These are phyloP conservation scores for Globisporangium paroecandrum DNA, from an alignment of 352 stramenopile species.

Conservation along the genomic window DNA sequence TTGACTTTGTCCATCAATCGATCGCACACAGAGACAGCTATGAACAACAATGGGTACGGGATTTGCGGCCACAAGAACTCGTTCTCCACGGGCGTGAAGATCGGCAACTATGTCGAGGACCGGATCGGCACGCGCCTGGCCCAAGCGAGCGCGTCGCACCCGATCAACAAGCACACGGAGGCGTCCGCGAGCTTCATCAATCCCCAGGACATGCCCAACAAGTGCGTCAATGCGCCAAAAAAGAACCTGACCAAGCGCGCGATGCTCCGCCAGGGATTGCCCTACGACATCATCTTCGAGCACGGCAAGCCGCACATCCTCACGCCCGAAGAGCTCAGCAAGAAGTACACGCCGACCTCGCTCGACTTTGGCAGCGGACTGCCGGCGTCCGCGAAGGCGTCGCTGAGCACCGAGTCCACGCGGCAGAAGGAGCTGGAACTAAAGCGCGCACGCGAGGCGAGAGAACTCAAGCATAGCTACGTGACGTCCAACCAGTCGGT, in stretches of 20 bases:
- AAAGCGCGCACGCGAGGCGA: slow-evolving; percentile 31
- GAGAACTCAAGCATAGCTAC: slow-evolving; percentile 43
- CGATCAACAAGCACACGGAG: slow-evolving; percentile 47
- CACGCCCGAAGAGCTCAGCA: slow-evolving; percentile 35
- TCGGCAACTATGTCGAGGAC: slow-evolving; percentile 85
- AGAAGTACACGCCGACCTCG: slow-evolving; percentile 58
- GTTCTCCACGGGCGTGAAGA: slow-evolving; percentile 67
- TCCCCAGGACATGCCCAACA: slow-evolving; percentile 51
- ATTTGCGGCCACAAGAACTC: slow-evolving; percentile 85
- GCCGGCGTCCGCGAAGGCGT: slow-evolving; percentile 16
- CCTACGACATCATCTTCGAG: slow-evolving; percentile 75
- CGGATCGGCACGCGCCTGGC: slow-evolving; percentile 58
- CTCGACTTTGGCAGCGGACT: slow-evolving; percentile 44
- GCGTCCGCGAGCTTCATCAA: slow-evolving; percentile 52
- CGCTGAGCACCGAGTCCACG: slow-evolving; percentile 29
- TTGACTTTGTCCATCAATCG: neutral
- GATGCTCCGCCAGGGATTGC: slow-evolving; percentile 50
- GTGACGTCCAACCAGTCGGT: slow-evolving; percentile 56
- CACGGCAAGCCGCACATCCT: slow-evolving; percentile 49
- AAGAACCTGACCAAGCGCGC: slow-evolving; percentile 50
- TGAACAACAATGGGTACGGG: slow-evolving; percentile 57
- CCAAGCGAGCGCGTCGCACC: slow-evolving; percentile 26
- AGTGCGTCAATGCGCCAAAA: slow-evolving; percentile 40
- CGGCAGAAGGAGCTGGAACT: slow-evolving; percentile 40
- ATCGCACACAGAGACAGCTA: slow-evolving; percentile 5